Base-by-base conservation (phyloP, 1,139 yeast genomes). In the Yamadazyma membranifaciens region DNA sequence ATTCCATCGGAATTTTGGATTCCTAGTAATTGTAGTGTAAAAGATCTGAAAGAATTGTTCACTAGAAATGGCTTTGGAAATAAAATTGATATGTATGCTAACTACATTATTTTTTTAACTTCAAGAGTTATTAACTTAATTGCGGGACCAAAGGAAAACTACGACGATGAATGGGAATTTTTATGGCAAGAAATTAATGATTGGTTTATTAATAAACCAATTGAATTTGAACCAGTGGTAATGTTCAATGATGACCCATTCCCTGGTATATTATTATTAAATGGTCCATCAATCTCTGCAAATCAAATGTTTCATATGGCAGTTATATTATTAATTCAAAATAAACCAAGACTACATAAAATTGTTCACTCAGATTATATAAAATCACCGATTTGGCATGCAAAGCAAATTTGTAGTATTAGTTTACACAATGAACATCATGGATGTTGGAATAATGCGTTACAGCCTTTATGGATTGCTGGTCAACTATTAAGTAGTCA, bases 241-340 rank as follows among this genome's bases (percentile, higher is more conserved):
- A 53, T 57, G 6, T 55, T 50, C 39, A 62, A 62, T 25, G 55
- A 45, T 6, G 47, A 50, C 2, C 62, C 69, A 22, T 69, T 69
- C 45, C 73, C 75, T 1, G 54, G 53, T 9, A 48, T 66, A 10
- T 45, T 68, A 9, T 67, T 54, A 43, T 57, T 62, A 27, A 65
- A 65, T 45, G 66, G 67, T 1, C 67, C 71, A 0, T 67, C 71
- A 0, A 61, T 65, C 9, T 60, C 67, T 2, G 65, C 67, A 3
- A 67, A 65, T 39, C 73, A 67, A 42, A 44, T 69, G 46, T 67
- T 59, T 41, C 74, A 69, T 44, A 66, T 63, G 61, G 65, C 70
- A 1, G 55, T 62, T 33, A 69, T 69, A 13, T 40, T 67, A n/a
- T 42, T 69, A 49, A 53, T 61, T 45, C 70, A 67, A 37, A 64